Conservation (phyloP, 495 filamentous ascomycete species). For the Hypomontagnella submonticulosa region DNA sequence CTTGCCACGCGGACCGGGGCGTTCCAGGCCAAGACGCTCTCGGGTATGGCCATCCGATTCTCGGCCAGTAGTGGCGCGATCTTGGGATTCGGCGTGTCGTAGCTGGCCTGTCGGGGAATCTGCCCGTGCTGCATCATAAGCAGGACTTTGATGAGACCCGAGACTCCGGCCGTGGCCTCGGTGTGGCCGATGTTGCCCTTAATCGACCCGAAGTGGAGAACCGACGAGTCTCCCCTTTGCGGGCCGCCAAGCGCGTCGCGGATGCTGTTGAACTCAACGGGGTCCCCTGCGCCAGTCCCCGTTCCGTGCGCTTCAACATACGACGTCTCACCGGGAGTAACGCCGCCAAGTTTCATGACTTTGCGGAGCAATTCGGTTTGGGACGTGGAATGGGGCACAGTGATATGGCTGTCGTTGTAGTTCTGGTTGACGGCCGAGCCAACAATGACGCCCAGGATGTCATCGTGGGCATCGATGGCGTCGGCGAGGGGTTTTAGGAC, state of each 20-base stretch:
- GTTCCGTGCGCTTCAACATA: constrained; percentile 84
- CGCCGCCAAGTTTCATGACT: constrained; percentile 9
- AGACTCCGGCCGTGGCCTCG: constrained; percentile 3
- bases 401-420: constrained; percentile 41
- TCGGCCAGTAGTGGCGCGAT: too few species aligned
- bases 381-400: constrained; percentile 49
- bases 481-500: constrained; percentile 62
- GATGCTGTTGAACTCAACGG: constrained; percentile 38
- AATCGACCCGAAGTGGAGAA: neutral
- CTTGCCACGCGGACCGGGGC: too few species aligned
- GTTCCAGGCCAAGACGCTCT: too few species aligned
- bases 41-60: too few species aligned
- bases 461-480: constrained; percentile 55
- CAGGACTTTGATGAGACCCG: constrained; percentile 47
- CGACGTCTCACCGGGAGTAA: too few species aligned
- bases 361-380: constrained; percentile 46
- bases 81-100: constrained; percentile 12
- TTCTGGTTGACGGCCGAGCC: constrained; percentile 60
- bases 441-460: constrained; percentile 64
- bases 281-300: constrained; percentile 76
- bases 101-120: constrained; percentile 57
- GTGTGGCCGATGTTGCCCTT: constrained; percentile 18
- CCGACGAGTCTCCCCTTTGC: neutral
- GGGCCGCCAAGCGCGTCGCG: constrained; percentile 36
- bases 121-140: constrained; percentile 57